These are phyloP conservation scores for Amphicarpaea edgeworthii DNA, from an alignment of 306 rosid genomes.

Conservation along the genomic window DNA sequence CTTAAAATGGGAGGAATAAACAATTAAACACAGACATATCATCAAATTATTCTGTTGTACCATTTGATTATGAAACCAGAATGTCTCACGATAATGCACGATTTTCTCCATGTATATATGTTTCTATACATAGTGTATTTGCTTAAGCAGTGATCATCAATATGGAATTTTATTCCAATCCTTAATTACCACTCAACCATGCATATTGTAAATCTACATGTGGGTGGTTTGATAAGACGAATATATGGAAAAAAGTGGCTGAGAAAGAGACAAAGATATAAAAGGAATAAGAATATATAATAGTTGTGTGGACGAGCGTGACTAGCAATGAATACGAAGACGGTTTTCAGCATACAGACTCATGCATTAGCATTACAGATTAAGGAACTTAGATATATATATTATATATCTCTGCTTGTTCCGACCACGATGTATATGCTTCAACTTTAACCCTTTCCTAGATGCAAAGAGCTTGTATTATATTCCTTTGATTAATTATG, in stretches of 20 bases:
- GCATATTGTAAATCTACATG: slow-evolving; percentile 33
- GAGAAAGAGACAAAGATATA: slow-evolving; percentile 50
- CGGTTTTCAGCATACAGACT: slow-evolving; percentile 50
- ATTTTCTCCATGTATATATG: neutral
- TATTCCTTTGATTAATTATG: slow-evolving; percentile 36
- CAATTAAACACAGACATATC: too few species aligned
- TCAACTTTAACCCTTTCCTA: slow-evolving; percentile 44
- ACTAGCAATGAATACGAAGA: slow-evolving; percentile 40
- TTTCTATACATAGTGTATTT: neutral
- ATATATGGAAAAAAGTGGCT: slow-evolving; percentile 47
- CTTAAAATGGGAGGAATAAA: neutral
- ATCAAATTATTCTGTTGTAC: neutral
- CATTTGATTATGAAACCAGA: neutral
- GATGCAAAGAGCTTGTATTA: slow-evolving; percentile 44
- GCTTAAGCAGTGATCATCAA: neutral
- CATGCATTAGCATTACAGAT: slow-evolving; percentile 21
- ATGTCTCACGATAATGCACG: neutral
- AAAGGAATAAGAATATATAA: slow-evolving; percentile 49
- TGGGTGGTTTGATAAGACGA: slow-evolving; percentile 41
- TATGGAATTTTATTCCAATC: slow-evolving; percentile 13
- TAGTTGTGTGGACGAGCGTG: slow-evolving; percentile 38
- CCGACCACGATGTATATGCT: slow-evolving; percentile 28
- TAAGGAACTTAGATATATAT: slow-evolving; percentile 40
- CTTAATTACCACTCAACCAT: slow-evolving; percentile 11
- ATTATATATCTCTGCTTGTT: slow-evolving; percentile 30